phyloP scores from a whole-genome alignment of 305 asterid species.

The Vinca major region DNA sequence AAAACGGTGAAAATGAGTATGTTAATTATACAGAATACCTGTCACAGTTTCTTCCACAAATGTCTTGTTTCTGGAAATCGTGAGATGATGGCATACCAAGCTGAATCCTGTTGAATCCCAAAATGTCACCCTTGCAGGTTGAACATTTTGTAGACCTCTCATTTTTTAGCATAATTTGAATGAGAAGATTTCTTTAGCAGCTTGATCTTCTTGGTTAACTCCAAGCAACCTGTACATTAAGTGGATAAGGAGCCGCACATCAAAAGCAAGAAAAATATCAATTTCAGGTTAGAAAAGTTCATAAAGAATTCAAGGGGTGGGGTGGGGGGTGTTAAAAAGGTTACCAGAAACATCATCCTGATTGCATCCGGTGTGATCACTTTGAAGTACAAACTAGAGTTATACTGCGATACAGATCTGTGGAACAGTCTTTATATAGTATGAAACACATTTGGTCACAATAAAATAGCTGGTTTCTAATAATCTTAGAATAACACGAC shows the following conservation, averaged over 20 bases:
- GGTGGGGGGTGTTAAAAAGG: too few species aligned
- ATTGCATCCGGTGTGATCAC: conserved; percentile 1
- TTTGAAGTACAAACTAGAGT: neutral
- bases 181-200: neutral
- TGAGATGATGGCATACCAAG: neutral
- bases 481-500: neutral
- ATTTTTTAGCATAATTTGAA: neutral
- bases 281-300: too few species aligned
- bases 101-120: neutral
- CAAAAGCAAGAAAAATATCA: too few species aligned
- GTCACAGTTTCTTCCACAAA: neutral
- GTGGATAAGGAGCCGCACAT: too few species aligned
- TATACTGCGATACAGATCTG: neutral
- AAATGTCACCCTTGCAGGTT: neutral
- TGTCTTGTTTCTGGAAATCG: conserved; percentile 1
- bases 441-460: neutral
- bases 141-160: neutral
- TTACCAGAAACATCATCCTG: neutral
- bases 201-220: neutral
- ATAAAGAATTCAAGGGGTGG: neutral
- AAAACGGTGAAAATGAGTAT: neutral
- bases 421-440: neutral
- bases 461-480: neutral
- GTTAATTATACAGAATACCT: neutral
- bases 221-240: neutral